These are phyloP conservation scores for Colletotrichum sp. DNA, from an alignment of 2,329 filamentous ascomycete species.

Conservation along the genomic window DNA sequence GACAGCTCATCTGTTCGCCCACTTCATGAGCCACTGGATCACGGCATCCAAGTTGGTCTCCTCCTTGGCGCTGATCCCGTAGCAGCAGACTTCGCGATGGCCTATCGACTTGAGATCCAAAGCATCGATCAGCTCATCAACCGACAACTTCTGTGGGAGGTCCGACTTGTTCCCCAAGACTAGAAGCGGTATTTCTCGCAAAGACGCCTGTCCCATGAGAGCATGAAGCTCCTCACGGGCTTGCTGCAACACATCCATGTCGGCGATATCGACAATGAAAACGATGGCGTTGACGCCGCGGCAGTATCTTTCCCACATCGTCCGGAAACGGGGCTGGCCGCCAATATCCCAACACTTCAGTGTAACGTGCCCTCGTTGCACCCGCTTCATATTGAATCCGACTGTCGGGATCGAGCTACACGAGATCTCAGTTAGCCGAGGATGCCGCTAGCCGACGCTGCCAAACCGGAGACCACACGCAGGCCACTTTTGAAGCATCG, in stretches of 20 bases:
- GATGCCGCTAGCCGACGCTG: not conserved
- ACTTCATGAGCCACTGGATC: conserved; percentile 93
- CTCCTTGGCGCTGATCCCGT: conserved; percentile 98
- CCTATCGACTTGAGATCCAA: conserved; percentile 89
- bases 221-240: conserved; percentile 93
- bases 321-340: conserved; percentile 93
- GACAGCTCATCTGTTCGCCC: conserved; percentile 70
- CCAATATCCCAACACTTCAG: conserved; percentile 99
- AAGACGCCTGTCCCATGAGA: conserved; percentile 81
- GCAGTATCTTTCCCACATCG: conserved; percentile 99
- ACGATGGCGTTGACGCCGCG: conserved; percentile 97
- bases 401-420: conserved; percentile 95
- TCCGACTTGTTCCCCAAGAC: conserved; percentile 98
- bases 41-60: conserved; percentile 98
- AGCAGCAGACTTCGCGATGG: conserved; percentile 95
- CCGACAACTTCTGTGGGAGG: conserved; percentile 85
- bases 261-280: conserved; percentile 97
- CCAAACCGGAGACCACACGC: not conserved
- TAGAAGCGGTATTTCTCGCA: conserved; percentile 89
- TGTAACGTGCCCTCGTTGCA: conserved; percentile 97
- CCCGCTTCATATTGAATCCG: conserved; percentile 98
- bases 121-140: conserved; percentile 94
- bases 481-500: not conserved
- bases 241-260: conserved; percentile 78
- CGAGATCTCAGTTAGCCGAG: conserved; percentile 30